Evolutionary conservation across 78 protist genomes (phyloP), one percentile per base, ranked within the genome.

Genomic region (Dictyostelium intermedium): DNA sequence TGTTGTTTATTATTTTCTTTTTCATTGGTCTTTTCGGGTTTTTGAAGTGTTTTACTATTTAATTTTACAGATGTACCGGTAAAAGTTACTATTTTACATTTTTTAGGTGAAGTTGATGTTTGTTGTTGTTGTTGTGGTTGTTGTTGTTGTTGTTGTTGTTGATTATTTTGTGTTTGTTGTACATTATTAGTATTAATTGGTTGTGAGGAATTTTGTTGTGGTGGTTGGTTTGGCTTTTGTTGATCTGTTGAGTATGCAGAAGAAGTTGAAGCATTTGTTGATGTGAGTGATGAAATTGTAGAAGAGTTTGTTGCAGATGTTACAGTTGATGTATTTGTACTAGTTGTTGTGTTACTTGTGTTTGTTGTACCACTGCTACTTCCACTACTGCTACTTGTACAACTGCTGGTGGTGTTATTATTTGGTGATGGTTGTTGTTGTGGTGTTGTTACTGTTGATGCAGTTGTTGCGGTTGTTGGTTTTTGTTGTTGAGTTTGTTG

Each of bases 21-120:
- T 85, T 34, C 43, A 39, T 20, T 83, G 14, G 14, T 35, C 43
- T 37, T 25, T 6, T 39, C 66, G 23, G 53, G 3, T 43, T 78
- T 82, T 79, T 20, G 84, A 47, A 25, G 27, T 79, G 69, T 14
- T 47, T 47, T 80, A 20, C 66, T 56, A 60, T 82, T 82, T 56
- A 56, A 82, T 82, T 82, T 82, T 82, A 82, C 86, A 82, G 86
- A 83, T 61, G 94, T 61, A 74, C 86, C 94, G 27, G 94, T 79
- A 43, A 89, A 89, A 25, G 94, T 89, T 63, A 89, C 94, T 89
- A 89, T 89, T 80, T 89, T 89, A 89, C 94, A 89, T 89, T 78
- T 50, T 63, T 69, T 84, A 5, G 73, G 60, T 63, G 66, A 39
- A 73, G 69, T 80, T 37, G 77, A 70, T 50, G 27, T 8, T 56